A percentile compares a stretch with the other conserved stretches of the same genome.
These are phyloP conservation scores for Aspergillus glaucus DNA, from an alignment of 2,329 filamentous ascomycete species.

Conservation along the genomic window DNA sequence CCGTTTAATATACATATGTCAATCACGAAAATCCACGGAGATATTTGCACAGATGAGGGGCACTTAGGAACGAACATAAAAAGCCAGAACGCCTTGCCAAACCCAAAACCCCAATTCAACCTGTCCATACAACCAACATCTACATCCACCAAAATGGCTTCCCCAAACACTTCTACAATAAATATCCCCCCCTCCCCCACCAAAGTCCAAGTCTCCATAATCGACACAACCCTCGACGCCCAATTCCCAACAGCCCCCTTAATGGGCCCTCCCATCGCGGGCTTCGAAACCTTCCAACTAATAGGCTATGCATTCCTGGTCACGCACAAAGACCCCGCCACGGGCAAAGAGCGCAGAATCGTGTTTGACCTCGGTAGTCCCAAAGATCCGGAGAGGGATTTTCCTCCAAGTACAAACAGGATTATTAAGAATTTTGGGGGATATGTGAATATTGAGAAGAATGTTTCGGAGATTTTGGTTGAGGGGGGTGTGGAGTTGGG, in stretches of 20 bases:
- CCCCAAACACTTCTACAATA: not conserved
- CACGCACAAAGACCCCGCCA: constrained; percentile 18
- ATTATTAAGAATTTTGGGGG: not conserved
- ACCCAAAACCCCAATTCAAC: no score
- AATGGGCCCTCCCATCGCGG: constrained; percentile 8
- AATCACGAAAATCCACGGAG: no score
- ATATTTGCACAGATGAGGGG: no score
- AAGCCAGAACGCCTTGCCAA: no score
- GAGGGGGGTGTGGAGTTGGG: no score
- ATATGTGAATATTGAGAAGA: constrained; percentile 10
- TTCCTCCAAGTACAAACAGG: constrained; percentile 20
- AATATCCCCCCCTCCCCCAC: not conserved
- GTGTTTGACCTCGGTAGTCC: constrained; percentile 45
- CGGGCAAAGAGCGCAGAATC: constrained; percentile 25
- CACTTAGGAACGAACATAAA: no score
- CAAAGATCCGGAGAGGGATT: constrained; percentile 39
- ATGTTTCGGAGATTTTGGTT: constrained; percentile 14
- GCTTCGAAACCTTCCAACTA: not conserved
- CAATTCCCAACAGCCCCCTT: constrained; percentile 1
- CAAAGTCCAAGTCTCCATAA: constrained; percentile 6
- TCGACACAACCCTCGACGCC: constrained; percentile 8
- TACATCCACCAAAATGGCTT: no score
- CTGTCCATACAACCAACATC: no score
- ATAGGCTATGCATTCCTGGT: constrained; percentile 13
- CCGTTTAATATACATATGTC: no score